A percentile compares a stretch with the other conserved stretches of the same genome.
Evolutionary conservation across 495 filamentous ascomycete species (phyloP).

Genomic region (Penicillium manginii): DNA sequence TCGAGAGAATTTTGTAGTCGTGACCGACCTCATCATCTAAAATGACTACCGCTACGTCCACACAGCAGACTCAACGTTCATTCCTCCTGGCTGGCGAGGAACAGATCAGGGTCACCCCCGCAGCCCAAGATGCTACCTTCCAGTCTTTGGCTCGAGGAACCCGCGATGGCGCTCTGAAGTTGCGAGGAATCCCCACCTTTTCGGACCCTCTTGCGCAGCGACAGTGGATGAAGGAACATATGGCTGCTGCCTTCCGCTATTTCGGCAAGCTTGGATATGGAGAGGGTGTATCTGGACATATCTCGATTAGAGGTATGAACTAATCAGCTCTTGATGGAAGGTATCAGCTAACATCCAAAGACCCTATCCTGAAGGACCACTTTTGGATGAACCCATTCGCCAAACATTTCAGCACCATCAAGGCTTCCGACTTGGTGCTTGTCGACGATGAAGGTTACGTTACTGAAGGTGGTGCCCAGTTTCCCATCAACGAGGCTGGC

Average conservation of each 20-base stretch:
- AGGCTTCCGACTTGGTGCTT: conserved; percentile 53
- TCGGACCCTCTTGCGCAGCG: conserved; percentile 61
- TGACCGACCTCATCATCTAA: conserved; percentile 2
- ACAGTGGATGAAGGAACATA: conserved; percentile 70
- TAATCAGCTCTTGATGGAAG: background rate
- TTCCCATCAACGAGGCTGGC: conserved; percentile 65
- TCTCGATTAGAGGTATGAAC: conserved; percentile 50
- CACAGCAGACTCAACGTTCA: conserved; percentile 20
- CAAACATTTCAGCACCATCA: conserved; percentile 60
- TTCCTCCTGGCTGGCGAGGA: conserved; percentile 27
- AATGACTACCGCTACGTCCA: conserved; percentile 29
- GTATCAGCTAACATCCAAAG: conserved; percentile 13
- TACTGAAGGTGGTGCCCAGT: conserved; percentile 55
- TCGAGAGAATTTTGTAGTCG: too few relatives aligned
- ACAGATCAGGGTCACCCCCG: conserved; percentile 26
- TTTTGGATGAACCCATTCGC: conserved; percentile 58
- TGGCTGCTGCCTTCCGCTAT: conserved; percentile 72
- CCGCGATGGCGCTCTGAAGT: conserved; percentile 47
- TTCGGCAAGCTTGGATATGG: conserved; percentile 72
- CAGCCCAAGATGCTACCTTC: conserved; percentile 35
- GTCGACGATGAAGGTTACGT: conserved; percentile 53
- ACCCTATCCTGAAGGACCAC: conserved; percentile 29
- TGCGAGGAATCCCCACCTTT: conserved; percentile 62
- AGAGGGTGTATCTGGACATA: conserved; percentile 71
- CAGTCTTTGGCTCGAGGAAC: conserved; percentile 46